Base-by-base conservation (phyloP, 78 protist species). In the Acrasis kona region DNA sequence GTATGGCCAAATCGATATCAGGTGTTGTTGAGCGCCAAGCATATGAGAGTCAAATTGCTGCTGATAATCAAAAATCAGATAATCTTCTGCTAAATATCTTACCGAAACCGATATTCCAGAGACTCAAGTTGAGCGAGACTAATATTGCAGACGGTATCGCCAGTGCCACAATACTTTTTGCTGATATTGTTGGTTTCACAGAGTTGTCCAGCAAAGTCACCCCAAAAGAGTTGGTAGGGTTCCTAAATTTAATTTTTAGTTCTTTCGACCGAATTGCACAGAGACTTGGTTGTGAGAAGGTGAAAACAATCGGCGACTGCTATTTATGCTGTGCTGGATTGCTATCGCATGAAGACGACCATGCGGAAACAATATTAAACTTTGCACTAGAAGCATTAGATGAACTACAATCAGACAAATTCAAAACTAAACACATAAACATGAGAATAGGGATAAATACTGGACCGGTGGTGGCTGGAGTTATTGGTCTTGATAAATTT, bases 401-500 rank as follows among this genome's bases (percentile, higher is more conserved):
- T n/a, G n/a, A n/a, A n/a, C n/a, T n/a, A n/a, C n/a, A n/a, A n/a
- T n/a, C n/a, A n/a, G n/a, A n/a, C n/a, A n/a, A n/a, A n/a, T n/a
- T n/a, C n/a, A n/a, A n/a, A n/a, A n/a, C n/a, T n/a, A n/a, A 38
- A 27, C 5, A 74, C 12, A 57, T 87, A 10, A 28, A 31, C 12
- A 50, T 82, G 64, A 29, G 80, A n/a, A 66, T 76, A 10, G 93
- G 93, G n/a, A 50, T 89, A 29, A 79, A 77, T 65, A 65, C 85
- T 35, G 93, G 90, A 10, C 87, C 90, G 1, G 84, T 86, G 12
- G 79, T 89, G 30, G 83, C 87, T 0, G 93, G 93, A 36, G 87
- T 82, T 0, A 85, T 89, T 37, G 88, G 88, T 3, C 19, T 41
- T 19, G n/a, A 58, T 3, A 83, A 80, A 69, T 39, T 83, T 8